Base-by-base conservation (phyloP, 2,329 filamentous ascomycete species). In the Grosmannia clavigera region DNA sequence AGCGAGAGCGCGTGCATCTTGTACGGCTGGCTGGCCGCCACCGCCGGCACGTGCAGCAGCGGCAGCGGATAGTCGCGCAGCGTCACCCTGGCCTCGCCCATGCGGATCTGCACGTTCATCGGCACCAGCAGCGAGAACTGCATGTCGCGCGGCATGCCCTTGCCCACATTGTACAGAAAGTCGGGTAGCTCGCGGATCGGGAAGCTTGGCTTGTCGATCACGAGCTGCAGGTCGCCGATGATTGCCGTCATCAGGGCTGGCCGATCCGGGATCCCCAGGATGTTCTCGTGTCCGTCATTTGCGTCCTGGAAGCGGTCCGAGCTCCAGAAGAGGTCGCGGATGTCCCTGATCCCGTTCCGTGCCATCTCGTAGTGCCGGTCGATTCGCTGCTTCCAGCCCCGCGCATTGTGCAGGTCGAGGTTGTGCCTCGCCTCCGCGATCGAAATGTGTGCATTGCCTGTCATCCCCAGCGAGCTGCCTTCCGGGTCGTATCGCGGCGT, bases 1-100 rank as follows among this genome's bases (percentile, higher is more conserved):
- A 99, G 76, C 0, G 88, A 90, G 70, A 95, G 82, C 57, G 91
- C 87, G n/a, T 89, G 86, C 38, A 92, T 73, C 60, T 88, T 83
- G 5, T 87, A 82, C 1, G 91, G 89, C 69, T 97, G 92, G 0
- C 86, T 86, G 19, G 84, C 77, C 62, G 89, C 87, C 63, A 96
- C 82, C 0, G 86, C 81, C 0, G 95, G 94, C 25, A 99, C 88
- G 70, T 99, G 94, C 35, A 99, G 72, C 31, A 99, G 76, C 4
- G 95, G 94, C 27, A 99, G 76, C 10, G 95, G 95, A 68, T 99
- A 99, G 73, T 99, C 94, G 64, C 94, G 84, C 27, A 99, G 75
- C 16, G 86, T 87, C n/a, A 95, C 81, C 63, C 88, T 85, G 11
- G 86, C 90, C 72, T 99, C 94, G 57, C 91, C 88, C 85, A 96